Percentiles rank a stretch among this genome's conserved stretches.
Conservation (phyloP, 805 yeast genomes). For the Saccharomyces jurei region DNA sequence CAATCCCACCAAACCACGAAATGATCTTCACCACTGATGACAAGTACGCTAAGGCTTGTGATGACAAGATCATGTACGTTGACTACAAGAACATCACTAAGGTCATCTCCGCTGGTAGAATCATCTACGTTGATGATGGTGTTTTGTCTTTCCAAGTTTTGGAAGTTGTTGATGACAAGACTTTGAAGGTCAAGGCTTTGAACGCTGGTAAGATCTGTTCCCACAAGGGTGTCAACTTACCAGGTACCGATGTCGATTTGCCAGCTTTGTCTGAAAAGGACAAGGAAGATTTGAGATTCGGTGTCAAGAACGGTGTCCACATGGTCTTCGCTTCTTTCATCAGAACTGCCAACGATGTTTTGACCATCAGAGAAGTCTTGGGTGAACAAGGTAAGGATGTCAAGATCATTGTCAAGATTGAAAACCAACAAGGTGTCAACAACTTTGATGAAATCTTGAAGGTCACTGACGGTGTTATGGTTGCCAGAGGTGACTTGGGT, state of each 20-base stretch:
- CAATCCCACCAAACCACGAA: constrained; percentile 78
- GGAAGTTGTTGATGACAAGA: constrained; percentile 70
- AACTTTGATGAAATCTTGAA: constrained; percentile 92
- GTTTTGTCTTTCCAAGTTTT: constrained; percentile 89
- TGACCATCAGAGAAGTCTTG: constrained; percentile 82
- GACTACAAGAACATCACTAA: constrained; percentile 96
- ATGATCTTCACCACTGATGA: constrained; percentile 92
- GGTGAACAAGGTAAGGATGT: constrained; percentile 96
- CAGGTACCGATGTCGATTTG: constrained; percentile 97
- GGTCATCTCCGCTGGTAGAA: constrained; percentile 80
- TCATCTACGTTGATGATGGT: constrained; percentile 96
- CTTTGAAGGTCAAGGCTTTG: constrained; percentile 79
- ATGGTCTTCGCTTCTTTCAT: constrained; percentile 98
- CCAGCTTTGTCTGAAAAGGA: constrained; percentile 98
- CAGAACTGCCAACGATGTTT: constrained; percentile 87
- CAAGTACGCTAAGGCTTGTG: constrained; percentile 58
- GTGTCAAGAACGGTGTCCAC: constrained; percentile 96
- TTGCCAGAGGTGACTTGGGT: constrained; percentile 99
- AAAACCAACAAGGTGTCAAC: constrained; percentile 99
- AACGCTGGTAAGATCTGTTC: constrained; percentile 94
- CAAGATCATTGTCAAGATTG: constrained; percentile 95
- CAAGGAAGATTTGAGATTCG: constrained; percentile 82
- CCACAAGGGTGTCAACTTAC: constrained; percentile 98
- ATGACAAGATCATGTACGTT: constrained; percentile 75
- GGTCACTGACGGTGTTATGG: constrained; percentile 99